Conservation (phyloP, 83 land plant genomes). For the Thuja plicata region DNA sequence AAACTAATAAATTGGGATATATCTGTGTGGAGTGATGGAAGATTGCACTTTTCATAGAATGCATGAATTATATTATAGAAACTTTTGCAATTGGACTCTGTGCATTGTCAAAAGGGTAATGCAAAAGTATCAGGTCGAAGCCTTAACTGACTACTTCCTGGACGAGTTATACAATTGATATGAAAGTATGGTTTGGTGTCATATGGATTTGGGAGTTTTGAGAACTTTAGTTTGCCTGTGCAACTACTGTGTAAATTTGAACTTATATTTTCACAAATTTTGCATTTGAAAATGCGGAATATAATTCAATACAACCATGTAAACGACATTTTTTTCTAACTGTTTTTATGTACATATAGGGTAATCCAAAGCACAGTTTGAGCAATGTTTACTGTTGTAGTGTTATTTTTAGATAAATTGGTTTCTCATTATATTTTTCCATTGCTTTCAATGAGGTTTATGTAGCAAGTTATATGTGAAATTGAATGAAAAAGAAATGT, state of each 20-base stretch:
- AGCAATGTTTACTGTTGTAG: not conserved
- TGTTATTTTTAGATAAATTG: not conserved
- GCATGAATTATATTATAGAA: not conserved
- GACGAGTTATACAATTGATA: not conserved
- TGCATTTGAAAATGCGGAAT: not conserved
- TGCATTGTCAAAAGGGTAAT: not conserved
- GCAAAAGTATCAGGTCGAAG: not conserved
- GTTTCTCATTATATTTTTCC: not conserved
- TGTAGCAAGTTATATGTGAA: not conserved
- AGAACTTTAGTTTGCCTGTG: not conserved
- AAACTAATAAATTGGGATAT: not conserved
- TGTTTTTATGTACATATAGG: not conserved
- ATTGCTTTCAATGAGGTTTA: not conserved
- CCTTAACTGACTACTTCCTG: not conserved
- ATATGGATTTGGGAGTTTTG: not conserved
- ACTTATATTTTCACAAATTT: not conserved
- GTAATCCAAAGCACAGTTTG: not conserved
- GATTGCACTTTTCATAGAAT: not conserved
- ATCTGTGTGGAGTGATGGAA: not conserved
- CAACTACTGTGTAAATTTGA: conserved; percentile 3
- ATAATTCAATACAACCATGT: not conserved
- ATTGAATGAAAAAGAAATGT: not conserved
- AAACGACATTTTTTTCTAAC: too few species aligned
- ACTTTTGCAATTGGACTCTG: not conserved
- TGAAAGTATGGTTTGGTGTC: not conserved